These are phyloP conservation scores for Trichophyton equinum DNA, from an alignment of 2,329 filamentous ascomycete species.

Conservation along the genomic window DNA sequence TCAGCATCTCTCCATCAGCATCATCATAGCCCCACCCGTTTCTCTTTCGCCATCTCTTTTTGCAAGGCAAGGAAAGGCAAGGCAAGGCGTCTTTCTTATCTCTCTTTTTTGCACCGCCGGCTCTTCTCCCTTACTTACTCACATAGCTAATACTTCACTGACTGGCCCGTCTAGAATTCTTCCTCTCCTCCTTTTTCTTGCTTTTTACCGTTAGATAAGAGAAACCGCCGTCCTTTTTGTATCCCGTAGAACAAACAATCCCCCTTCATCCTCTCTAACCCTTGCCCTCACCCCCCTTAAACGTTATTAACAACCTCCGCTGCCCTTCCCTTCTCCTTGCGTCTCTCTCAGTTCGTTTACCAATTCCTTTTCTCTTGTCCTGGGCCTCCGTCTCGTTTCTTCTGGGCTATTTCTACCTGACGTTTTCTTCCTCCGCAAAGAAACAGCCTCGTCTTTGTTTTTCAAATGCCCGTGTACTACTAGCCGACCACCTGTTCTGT, in stretches of 20 bases:
- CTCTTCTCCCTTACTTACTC: not conserved
- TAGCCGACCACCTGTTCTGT: slow-evolving; percentile 3
- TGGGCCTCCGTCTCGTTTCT: not conserved
- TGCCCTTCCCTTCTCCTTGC: too few relatives aligned
- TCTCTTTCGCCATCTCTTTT: slow-evolving; percentile 1
- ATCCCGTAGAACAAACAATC: not conserved
- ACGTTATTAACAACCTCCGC: not conserved
- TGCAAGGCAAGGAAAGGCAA: slow-evolving; percentile 7
- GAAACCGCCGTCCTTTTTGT: not conserved
- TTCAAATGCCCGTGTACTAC: slow-evolving; percentile 7
- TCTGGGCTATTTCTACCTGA: slow-evolving; percentile 5
- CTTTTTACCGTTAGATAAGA: slow-evolving; percentile 1
- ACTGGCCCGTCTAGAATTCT: slow-evolving; percentile 9
- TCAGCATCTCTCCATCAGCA: too few relatives aligned
- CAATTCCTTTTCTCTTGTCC: not conserved
- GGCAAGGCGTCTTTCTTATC: slow-evolving; percentile 7
- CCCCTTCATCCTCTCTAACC: not conserved
- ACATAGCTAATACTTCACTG: not conserved
- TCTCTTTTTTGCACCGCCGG: not conserved
- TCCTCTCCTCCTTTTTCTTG: not conserved
- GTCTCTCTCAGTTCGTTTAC: not conserved
- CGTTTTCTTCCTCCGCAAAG: not conserved
- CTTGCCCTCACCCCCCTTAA: not conserved
- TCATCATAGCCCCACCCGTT: slow-evolving; percentile 2
- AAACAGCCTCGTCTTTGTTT: slow-evolving; percentile 9